Evolutionary conservation across 2,329 filamentous ascomycete species (phyloP).

Genomic region (Xylaria sp.): DNA sequence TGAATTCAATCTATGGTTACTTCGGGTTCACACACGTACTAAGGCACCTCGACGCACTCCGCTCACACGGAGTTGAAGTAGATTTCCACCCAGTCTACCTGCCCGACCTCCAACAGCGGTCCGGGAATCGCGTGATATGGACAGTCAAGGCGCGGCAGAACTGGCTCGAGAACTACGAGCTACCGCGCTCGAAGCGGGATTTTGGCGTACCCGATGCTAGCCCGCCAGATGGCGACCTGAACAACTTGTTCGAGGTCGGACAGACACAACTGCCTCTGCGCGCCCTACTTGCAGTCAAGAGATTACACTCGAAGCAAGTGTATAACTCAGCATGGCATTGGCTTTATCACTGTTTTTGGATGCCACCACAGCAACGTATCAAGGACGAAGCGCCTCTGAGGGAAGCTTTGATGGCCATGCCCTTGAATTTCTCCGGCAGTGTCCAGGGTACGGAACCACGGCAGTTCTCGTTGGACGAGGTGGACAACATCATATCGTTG

Average conservation of each 20-base stretch:
- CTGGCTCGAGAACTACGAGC: constrained; percentile 33
- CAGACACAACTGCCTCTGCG: constrained; percentile 26
- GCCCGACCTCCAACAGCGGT: constrained; percentile 18
- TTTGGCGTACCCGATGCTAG: constrained; percentile 23
- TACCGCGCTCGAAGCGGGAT: constrained; percentile 32
- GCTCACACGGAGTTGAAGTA: constrained; percentile 20
- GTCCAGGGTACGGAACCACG: background rate
- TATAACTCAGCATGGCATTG: constrained; percentile 25
- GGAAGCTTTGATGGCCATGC: constrained; percentile 22
- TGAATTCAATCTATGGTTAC: constrained; percentile 33
- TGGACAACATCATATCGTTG: constrained; percentile 17
- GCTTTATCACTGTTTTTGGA: constrained; percentile 30
- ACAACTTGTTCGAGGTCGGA: constrained; percentile 20
- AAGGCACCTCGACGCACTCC: background rate
- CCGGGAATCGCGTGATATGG: constrained; percentile 32
- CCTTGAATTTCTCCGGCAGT: background rate
- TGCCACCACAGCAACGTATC: constrained; percentile 26
- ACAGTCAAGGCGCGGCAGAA: constrained; percentile 26
- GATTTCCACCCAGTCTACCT: constrained; percentile 33
- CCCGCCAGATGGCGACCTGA: constrained; percentile 23
- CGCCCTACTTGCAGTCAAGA: constrained; percentile 25
- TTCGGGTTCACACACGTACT: constrained; percentile 25
- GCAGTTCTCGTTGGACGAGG: constrained; percentile 13
- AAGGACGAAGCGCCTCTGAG: constrained; percentile 20
- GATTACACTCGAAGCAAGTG: background rate